A percentile compares a stretch with the other conserved stretches of the same genome.
phyloP scores from a whole-genome alignment of 257 asterid species.

The Ocimum tenuiflorum region DNA sequence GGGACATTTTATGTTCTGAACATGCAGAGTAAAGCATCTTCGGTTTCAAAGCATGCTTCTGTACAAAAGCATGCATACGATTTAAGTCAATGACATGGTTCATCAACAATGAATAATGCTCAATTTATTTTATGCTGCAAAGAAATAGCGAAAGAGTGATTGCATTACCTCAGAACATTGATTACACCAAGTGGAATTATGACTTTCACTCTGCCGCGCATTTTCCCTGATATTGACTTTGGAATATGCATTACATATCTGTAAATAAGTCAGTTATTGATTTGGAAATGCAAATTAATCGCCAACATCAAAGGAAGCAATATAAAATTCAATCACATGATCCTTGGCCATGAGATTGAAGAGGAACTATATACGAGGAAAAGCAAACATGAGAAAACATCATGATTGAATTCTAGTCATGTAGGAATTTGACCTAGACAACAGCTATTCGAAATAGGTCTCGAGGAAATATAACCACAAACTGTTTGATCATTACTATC shows the following conservation, averaged over 20 bases:
- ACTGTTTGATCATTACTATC: neutral
- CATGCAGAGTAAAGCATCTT: slow-evolving; percentile 22
- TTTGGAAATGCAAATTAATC: neutral
- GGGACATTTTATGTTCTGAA: slow-evolving; percentile 18
- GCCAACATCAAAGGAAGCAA: neutral
- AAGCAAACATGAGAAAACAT: neutral
- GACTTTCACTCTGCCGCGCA: slow-evolving; percentile 12
- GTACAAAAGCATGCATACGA: slow-evolving; percentile 15
- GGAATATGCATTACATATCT: slow-evolving; percentile 16
- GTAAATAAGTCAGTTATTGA: slow-evolving; percentile 12
- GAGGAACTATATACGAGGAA: neutral
- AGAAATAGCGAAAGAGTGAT: neutral
- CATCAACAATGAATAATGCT: neutral
- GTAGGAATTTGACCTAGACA: neutral
- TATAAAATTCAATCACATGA: neutral
- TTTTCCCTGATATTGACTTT: slow-evolving; percentile 11
- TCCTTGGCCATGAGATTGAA: neutral
- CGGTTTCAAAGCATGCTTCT: slow-evolving; percentile 24
- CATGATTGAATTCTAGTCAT: neutral
- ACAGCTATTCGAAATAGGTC: neutral
- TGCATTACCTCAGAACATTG: slow-evolving; percentile 26
- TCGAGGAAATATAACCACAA: neutral
- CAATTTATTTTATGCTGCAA: neutral
- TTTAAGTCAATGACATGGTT: neutral
- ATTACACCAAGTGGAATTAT: slow-evolving; percentile 10